These are phyloP conservation scores for Uronychia setigera DNA, from an alignment of 73 alveolate species.

Conservation along the genomic window DNA sequence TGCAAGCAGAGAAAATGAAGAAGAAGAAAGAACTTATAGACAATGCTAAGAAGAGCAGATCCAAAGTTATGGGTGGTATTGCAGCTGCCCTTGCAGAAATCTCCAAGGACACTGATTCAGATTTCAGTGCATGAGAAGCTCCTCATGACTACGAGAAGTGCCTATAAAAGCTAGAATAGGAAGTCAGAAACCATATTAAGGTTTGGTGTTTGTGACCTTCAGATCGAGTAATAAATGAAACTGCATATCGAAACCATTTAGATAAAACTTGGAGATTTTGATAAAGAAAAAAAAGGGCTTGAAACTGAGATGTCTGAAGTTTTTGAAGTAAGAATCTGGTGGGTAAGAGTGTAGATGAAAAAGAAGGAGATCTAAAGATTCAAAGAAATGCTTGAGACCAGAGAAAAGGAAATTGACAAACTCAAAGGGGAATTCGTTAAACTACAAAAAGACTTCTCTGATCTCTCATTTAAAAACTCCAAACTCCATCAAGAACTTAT, in stretches of 20 bases:
- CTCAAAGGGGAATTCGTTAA: not conserved
- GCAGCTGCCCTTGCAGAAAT: conserved; percentile 6
- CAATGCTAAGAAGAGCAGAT: not conserved
- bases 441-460: not conserved
- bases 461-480: not conserved
- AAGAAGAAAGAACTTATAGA: not conserved
- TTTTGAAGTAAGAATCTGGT: not conserved
- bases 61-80: conserved; percentile 11
- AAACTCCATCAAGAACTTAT: not conserved
- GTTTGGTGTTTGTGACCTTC: conserved; percentile 3
- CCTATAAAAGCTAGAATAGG: conserved; percentile 33
- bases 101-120: conserved; percentile 6
- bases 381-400: not conserved
- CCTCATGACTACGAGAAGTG: conserved; percentile 36
- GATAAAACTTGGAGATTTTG: conserved; percentile 6
- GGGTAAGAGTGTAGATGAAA: not conserved
- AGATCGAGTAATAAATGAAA: conserved; percentile 26
- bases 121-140: not conserved
- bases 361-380: not conserved
- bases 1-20: not conserved
- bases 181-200: conserved; percentile 37
- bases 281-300: not conserved
- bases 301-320: not conserved
- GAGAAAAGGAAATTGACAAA: not conserved
- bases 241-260: conserved; percentile 38